These are phyloP conservation scores for Claviceps fusiformis DNA, from an alignment of 2,329 filamentous ascomycete species.

Conservation along the genomic window DNA sequence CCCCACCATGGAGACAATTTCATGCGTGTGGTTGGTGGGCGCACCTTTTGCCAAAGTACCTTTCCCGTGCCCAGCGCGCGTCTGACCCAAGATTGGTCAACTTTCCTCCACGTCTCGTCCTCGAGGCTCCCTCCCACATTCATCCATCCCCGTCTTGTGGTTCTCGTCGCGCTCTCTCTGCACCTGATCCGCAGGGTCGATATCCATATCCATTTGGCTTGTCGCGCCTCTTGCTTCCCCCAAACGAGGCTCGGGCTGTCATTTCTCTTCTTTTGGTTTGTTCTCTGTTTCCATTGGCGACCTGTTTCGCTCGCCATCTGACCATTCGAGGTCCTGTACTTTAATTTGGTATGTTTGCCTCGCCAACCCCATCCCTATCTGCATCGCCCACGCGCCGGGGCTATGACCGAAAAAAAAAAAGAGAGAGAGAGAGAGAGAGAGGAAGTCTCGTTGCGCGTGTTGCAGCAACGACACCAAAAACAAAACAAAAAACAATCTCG, in stretches of 20 bases:
- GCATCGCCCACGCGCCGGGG: neutral
- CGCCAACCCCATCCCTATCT: neutral
- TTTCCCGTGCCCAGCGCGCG: neutral
- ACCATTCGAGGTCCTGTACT: neutral
- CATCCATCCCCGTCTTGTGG: conserved; percentile 2
- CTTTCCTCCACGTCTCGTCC: neutral
- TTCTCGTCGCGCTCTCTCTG: conserved; percentile 4
- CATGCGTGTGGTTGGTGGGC: neutral
- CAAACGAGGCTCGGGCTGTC: conserved; percentile 2
- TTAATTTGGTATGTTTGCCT: neutral
- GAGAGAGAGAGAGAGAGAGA: neutral
- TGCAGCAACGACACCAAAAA: neutral
- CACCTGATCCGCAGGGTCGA: conserved; percentile 7
- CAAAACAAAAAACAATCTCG: too few relatives aligned
- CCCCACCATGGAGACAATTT: neutral
- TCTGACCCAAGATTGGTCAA: neutral
- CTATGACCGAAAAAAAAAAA: neutral
- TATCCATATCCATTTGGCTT: conserved; percentile 5
- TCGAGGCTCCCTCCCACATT: conserved; percentile 2
- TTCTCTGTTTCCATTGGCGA: neutral
- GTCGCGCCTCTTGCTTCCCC: conserved; percentile 2
- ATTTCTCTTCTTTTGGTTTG: neutral
- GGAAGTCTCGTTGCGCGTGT: neutral
- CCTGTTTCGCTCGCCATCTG: neutral
- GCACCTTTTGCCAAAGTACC: neutral